phyloP scores from a whole-genome alignment of 768 basidiomycete species.

The Leccinellum albellum region DNA sequence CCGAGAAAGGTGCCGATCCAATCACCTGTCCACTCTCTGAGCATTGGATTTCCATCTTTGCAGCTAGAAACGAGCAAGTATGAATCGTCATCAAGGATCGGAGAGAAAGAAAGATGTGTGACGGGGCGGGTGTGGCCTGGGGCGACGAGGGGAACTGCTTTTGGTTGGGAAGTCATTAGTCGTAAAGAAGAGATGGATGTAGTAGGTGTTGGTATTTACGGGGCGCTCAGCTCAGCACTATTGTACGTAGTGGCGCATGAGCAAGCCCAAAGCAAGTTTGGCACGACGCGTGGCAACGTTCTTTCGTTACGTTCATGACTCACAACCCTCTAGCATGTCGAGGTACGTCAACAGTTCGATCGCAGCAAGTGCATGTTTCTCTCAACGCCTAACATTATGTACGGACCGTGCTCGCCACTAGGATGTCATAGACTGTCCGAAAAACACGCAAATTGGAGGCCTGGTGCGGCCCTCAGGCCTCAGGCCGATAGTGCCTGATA shows the following conservation, averaged over 20 bases:
- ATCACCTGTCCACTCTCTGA: constrained; percentile 96
- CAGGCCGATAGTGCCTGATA: neutral
- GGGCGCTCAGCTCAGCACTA: constrained; percentile 45
- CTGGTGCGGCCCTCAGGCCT: neutral
- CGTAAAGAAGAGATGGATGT: constrained; percentile 20
- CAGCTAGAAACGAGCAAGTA: constrained; percentile 94
- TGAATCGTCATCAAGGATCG: constrained; percentile 76
- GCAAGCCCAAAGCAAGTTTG: constrained; percentile 11
- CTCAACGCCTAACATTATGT: neutral
- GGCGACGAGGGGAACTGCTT: constrained; percentile 76
- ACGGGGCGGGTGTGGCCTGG: constrained; percentile 86
- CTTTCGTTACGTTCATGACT: neutral
- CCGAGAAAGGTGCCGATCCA: constrained; percentile 95
- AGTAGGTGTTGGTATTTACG: constrained; percentile 16
- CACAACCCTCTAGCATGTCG: neutral
- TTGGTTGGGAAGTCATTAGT: constrained; percentile 61
- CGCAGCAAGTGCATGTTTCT: neutral
- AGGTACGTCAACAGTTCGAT: too few relatives aligned
- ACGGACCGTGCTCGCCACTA: neutral
- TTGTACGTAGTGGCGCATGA: constrained; percentile 27
- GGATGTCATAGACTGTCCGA: neutral
- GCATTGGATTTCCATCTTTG: constrained; percentile 98
- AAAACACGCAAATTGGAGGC: neutral
- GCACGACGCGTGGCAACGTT: constrained; percentile 15
- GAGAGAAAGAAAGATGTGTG: constrained; percentile 90